These are phyloP conservation scores for Diplodia mutila DNA, from an alignment of 2,329 filamentous ascomycete genomes.

Conservation along the genomic window DNA sequence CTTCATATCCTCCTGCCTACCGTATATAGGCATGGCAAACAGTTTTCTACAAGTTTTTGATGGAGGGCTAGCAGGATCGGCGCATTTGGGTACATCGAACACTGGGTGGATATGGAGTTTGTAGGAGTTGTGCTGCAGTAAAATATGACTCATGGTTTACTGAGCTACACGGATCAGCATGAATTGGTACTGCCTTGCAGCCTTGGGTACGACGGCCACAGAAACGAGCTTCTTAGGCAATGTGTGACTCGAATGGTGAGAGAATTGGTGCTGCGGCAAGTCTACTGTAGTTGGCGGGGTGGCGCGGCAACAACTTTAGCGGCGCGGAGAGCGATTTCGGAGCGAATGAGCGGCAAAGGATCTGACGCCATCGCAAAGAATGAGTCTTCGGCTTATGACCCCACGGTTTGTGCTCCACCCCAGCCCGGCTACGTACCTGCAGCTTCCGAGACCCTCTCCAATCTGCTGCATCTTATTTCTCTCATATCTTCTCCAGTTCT, in stretches of 20 bases:
- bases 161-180: neutral
- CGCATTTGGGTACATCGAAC: neutral
- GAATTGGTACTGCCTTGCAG: neutral
- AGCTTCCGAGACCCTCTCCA: conserved; percentile 19
- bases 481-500: neutral
- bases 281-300: neutral
- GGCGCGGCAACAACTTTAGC: conserved; percentile 14
- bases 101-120: conserved; percentile 1
- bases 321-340: conserved; percentile 15
- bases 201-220: neutral
- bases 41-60: neutral
- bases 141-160: neutral
- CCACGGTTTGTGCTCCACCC: conserved; percentile 24
- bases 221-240: neutral
- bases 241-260: neutral
- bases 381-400: conserved; percentile 23
- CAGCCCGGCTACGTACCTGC: conserved; percentile 19
- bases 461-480: conserved; percentile 3
- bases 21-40: neutral
- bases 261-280: neutral
- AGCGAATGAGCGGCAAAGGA: conserved; percentile 18
- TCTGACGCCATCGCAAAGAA: conserved; percentile 25
- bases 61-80: conserved; percentile 10
- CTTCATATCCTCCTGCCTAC: neutral
- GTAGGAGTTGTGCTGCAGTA: neutral